phyloP scores from a whole-genome alignment of 2,329 filamentous ascomycete genomes.

The Colletotrichum noveboracense region DNA sequence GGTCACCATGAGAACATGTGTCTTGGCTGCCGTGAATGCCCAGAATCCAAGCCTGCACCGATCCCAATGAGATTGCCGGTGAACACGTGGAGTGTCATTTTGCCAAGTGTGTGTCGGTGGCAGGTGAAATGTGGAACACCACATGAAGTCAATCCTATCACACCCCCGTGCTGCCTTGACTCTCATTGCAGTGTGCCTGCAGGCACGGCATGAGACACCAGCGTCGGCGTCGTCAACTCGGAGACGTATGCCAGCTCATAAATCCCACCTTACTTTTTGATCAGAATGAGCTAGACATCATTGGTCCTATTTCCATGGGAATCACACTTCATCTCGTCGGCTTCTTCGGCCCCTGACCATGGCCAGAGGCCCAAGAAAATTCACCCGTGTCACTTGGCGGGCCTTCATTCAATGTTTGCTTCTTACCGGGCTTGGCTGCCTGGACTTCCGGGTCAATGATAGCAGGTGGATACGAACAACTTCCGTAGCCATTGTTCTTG shows the following conservation, averaged over 20 bases:
- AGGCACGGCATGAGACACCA: neutral
- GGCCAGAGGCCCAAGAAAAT: rapidly evolving
- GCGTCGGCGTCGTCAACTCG: neutral
- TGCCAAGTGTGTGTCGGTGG: neutral
- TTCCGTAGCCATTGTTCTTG: neutral
- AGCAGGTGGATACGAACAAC: neutral
- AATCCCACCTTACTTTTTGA: neutral
- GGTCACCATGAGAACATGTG: neutral
- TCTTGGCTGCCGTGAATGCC: neutral
- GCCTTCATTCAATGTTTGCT: neutral
- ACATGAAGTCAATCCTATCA: neutral
- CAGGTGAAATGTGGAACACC: neutral
- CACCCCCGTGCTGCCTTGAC: neutral
- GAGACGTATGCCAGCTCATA: neutral
- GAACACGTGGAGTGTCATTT: neutral
- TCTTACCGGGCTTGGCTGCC: neutral
- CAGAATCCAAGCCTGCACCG: neutral
- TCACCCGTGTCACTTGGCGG: neutral
- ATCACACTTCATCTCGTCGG: neutral
- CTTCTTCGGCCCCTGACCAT: neutral
- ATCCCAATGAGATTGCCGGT: neutral
- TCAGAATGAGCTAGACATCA: neutral
- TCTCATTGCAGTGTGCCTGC: neutral
- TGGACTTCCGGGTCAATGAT: neutral
- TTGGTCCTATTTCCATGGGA: neutral